phyloP scores from a whole-genome alignment of 768 basidiomycete genomes.

The Gautieria morchelliformis region DNA sequence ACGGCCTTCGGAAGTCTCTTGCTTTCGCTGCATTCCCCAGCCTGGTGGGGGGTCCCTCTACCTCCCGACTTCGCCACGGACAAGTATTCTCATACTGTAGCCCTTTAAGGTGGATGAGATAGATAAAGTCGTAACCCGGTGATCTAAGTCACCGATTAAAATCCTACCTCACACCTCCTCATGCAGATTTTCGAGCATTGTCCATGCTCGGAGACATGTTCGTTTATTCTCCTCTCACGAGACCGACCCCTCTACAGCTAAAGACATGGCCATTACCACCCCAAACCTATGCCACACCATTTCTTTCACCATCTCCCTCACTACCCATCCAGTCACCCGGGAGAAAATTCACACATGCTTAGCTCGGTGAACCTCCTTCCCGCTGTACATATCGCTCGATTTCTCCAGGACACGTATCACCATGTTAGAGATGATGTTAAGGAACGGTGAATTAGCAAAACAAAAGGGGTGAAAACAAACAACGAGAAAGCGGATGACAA shows the following conservation, averaged over 20 bases:
- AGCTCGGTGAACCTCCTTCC: constrained; percentile 40
- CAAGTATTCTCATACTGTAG: too few species aligned
- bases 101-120: too few species aligned
- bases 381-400: constrained; percentile 45
- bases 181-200: constrained; percentile 46
- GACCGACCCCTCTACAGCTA: constrained; percentile 47
- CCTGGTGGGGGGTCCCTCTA: too few species aligned
- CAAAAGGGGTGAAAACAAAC: too few species aligned
- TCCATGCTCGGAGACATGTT: constrained; percentile 33
- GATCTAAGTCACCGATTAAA: constrained; percentile 12
- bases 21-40: too few species aligned
- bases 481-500: too few species aligned
- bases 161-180: constrained; percentile 50
- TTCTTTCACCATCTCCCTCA: constrained; percentile 34
- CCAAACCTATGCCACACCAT: constrained; percentile 57
- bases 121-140: background rate
- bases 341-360: constrained; percentile 46
- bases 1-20: too few species aligned
- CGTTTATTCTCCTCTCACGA: constrained; percentile 39
- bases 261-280: constrained; percentile 38
- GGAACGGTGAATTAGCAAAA: too few species aligned
- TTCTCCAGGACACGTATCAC: too few species aligned
- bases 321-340: constrained; percentile 29
- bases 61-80: too few species aligned
- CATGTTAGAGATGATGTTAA: too few species aligned